Percentiles rank a stretch among this genome's conserved stretches.
Evolutionary conservation across 306 rosid species (phyloP).

Genomic region (Ziziphus jujuba): DNA sequence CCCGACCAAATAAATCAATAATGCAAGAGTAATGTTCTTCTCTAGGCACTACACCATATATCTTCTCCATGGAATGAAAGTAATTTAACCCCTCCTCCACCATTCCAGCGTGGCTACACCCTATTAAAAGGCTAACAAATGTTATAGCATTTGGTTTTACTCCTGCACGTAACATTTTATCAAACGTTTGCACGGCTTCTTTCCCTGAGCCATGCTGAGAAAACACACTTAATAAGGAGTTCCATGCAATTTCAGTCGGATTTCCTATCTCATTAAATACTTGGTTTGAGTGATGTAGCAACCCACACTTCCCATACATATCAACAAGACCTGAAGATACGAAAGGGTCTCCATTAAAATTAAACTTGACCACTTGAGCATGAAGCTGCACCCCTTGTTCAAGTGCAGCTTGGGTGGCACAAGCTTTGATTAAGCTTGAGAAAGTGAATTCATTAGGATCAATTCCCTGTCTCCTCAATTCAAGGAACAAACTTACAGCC

Average conservation of each 20-base stretch:
- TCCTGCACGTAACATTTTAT: slow-evolving; percentile 38
- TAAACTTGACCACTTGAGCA: slow-evolving; percentile 50
- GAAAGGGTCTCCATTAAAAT: slow-evolving; percentile 42
- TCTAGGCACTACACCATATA: slow-evolving; percentile 49
- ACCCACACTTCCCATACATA: slow-evolving; percentile 64
- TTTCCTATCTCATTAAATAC: slow-evolving; percentile 37
- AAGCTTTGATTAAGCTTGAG: slow-evolving; percentile 60
- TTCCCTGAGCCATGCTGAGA: slow-evolving; percentile 62
- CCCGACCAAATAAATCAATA: slow-evolving; percentile 53
- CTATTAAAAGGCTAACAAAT: slow-evolving; percentile 49
- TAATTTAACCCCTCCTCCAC: slow-evolving; percentile 47
- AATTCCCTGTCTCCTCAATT: slow-evolving; percentile 39
- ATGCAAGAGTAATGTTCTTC: slow-evolving; percentile 53
- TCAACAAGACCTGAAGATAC: slow-evolving; percentile 48
- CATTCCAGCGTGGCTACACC: slow-evolving; percentile 59
- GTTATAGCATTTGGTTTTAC: slow-evolving; percentile 49
- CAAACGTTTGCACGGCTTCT: slow-evolving; percentile 33
- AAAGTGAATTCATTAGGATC: slow-evolving; percentile 62
- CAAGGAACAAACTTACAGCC: slow-evolving; percentile 42
- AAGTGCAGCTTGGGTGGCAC: slow-evolving; percentile 54
- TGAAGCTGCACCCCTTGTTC: slow-evolving; percentile 62
- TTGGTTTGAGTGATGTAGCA: slow-evolving; percentile 43
- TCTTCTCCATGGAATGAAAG: slow-evolving; percentile 49
- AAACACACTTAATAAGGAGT: slow-evolving; percentile 44
- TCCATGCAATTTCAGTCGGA: slow-evolving; percentile 47